A percentile compares a stretch with the other conserved stretches of the same genome.
These are phyloP conservation scores for Wickerhamiella occidentalis DNA, from an alignment of 805 yeast species.

Conservation along the genomic window DNA sequence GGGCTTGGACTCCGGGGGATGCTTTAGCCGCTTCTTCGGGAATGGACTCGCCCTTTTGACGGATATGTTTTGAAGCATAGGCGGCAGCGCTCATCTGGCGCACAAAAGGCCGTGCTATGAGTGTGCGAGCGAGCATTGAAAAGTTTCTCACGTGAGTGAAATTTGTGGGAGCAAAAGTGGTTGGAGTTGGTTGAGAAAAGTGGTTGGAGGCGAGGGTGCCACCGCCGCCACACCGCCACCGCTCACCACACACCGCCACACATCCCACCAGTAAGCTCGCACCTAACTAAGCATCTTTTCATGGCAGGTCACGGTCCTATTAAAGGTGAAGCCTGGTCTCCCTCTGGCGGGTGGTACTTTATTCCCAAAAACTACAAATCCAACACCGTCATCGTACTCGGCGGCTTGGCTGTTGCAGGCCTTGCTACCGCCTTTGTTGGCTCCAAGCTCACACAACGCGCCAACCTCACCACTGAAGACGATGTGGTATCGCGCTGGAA, in stretches of 20 bases:
- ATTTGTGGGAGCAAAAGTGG: not conserved
- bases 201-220: not conserved
- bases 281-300: not conserved
- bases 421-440: slow-evolving; percentile 31
- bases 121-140: slow-evolving; percentile 3
- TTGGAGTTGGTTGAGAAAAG: not conserved
- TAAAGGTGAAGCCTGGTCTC: slow-evolving; percentile 30
- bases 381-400: slow-evolving; percentile 34
- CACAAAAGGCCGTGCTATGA: slow-evolving; percentile 1
- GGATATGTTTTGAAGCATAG: slow-evolving; percentile 19
- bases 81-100: slow-evolving; percentile 11
- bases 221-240: not conserved
- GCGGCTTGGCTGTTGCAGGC: slow-evolving; percentile 30
- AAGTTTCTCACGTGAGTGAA: slow-evolving; percentile 9
- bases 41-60: slow-evolving; percentile 25
- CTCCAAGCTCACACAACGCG: slow-evolving; percentile 29
- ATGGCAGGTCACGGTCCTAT: slow-evolving; percentile 24
- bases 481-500: slow-evolving; percentile 37
- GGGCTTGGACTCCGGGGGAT: slow-evolving; percentile 63
- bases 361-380: slow-evolving; percentile 40
- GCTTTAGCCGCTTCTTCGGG: slow-evolving; percentile 41
- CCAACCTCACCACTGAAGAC: slow-evolving; percentile 30
- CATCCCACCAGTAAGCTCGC: too few relatives aligned
- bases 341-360: slow-evolving; percentile 47
- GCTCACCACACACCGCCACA: too few relatives aligned